phyloP scores from a whole-genome alignment of 2,329 filamentous ascomycete genomes.

The Xylaria sp. region DNA sequence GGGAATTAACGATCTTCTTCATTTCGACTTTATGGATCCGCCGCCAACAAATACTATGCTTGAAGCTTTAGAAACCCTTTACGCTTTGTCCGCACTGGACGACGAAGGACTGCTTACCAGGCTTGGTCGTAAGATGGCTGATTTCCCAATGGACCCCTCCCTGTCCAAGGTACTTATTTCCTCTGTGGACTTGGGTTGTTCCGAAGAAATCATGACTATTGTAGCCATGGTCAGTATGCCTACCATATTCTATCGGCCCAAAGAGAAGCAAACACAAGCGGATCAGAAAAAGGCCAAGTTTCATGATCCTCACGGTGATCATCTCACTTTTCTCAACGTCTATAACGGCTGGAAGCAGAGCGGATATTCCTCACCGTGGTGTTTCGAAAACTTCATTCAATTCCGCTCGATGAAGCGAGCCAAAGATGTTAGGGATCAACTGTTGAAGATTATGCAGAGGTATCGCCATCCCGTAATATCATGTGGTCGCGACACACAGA shows the following conservation, averaged over 20 bases:
- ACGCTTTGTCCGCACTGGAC: conserved; percentile 89
- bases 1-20: conserved; percentile 97
- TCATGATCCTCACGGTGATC: conserved; percentile 93
- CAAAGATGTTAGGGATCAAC: conserved; percentile 90
- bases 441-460: conserved; percentile 92
- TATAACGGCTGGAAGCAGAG: conserved; percentile 96
- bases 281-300: conserved; percentile 99
- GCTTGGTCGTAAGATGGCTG: conserved; percentile 94
- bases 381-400: conserved; percentile 97
- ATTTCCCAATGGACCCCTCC: conserved; percentile 97
- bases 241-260: conserved; percentile 92
- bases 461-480: conserved; percentile 85
- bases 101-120: conserved; percentile 95
- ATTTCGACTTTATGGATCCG: conserved; percentile 99
- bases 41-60: conserved; percentile 98
- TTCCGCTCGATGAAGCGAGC: conserved; percentile 88
- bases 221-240: conserved; percentile 92
- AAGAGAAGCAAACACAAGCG: conserved; percentile 95
- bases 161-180: conserved; percentile 91
- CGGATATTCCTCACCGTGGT: conserved; percentile 88
- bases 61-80: conserved; percentile 93
- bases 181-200: conserved; percentile 87
- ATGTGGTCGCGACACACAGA: conserved; percentile 87
- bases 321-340: conserved; percentile 93
- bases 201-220: conserved; percentile 93